Conservation (phyloP, 108 stramenopile species). For the Cylindrotheca closterium region DNA sequence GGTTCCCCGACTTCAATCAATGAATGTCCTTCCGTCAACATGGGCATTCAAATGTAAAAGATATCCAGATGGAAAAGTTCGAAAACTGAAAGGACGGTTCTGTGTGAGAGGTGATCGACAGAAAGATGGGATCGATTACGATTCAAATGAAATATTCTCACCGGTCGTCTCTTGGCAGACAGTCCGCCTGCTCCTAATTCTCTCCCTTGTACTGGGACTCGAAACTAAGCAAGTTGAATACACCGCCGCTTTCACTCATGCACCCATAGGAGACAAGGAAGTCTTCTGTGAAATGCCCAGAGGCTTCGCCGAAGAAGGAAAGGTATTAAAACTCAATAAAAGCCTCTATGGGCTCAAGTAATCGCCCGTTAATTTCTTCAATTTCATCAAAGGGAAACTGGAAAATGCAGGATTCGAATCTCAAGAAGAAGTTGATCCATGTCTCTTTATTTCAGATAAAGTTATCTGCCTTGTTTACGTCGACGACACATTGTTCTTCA, state of each 20-base stretch:
- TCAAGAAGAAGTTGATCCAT: slow-evolving; percentile 34
- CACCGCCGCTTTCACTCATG: slow-evolving; percentile 33
- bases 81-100: slow-evolving; percentile 36
- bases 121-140: slow-evolving; percentile 43
- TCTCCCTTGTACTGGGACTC: slow-evolving; percentile 20
- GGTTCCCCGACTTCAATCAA: too few relatives aligned
- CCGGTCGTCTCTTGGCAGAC: slow-evolving; percentile 58
- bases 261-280: slow-evolving; percentile 19
- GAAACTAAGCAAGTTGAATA: slow-evolving; percentile 46
- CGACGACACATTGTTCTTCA: too few relatives aligned
- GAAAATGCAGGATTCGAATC: slow-evolving; percentile 13
- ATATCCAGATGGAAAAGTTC: slow-evolving; percentile 16
- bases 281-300: slow-evolving; percentile 49
- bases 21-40: too few relatives aligned
- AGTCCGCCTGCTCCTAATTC: slow-evolving; percentile 28
- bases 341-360: slow-evolving; percentile 28
- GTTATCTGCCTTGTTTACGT: too few relatives aligned
- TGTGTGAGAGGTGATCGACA: slow-evolving; percentile 43
- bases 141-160: slow-evolving; percentile 29
- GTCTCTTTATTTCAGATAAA: slow-evolving; percentile 41
- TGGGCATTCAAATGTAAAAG: too few relatives aligned
- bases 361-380: slow-evolving; percentile 24
- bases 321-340: slow-evolving; percentile 35
- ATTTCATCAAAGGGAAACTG: slow-evolving; percentile 10
- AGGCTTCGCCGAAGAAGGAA: slow-evolving; percentile 27